A percentile compares a stretch with the other conserved stretches of the same genome.
These are phyloP conservation scores for Cordyceps fumosorosea DNA, from an alignment of 2,329 filamentous ascomycete genomes.

Conservation along the genomic window DNA sequence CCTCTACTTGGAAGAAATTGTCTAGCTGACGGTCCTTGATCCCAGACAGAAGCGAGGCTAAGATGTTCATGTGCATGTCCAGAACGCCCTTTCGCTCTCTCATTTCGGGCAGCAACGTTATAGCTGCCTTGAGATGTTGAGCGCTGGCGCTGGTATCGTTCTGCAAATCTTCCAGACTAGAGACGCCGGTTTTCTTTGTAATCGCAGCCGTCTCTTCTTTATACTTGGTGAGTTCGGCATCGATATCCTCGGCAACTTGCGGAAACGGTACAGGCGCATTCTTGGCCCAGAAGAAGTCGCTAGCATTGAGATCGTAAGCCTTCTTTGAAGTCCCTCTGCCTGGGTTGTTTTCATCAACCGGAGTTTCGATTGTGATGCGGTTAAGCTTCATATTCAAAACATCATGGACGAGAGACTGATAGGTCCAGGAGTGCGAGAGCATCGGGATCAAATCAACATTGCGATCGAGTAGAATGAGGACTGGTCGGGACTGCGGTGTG, in stretches of 20 bases:
- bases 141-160: slow-evolving; percentile 85
- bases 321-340: slow-evolving; percentile 75
- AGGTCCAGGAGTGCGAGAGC: slow-evolving; percentile 85
- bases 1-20: slow-evolving; percentile 92
- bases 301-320: slow-evolving; percentile 80
- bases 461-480: slow-evolving; percentile 87
- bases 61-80: slow-evolving; percentile 99
- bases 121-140: slow-evolving; percentile 91
- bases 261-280: slow-evolving; percentile 90
- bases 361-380: slow-evolving; percentile 84
- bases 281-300: slow-evolving; percentile 94
- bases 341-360: slow-evolving; percentile 69
- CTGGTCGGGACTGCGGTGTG: slow-evolving; percentile 70
- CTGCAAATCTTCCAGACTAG: slow-evolving; percentile 85
- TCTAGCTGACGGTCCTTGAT: slow-evolving; percentile 95
- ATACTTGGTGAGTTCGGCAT: slow-evolving; percentile 86
- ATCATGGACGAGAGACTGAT: slow-evolving; percentile 76
- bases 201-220: slow-evolving; percentile 93
- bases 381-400: slow-evolving; percentile 62
- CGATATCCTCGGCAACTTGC: slow-evolving; percentile 93
- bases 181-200: slow-evolving; percentile 90
- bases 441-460: slow-evolving; percentile 95
- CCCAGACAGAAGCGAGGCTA: slow-evolving; percentile 66
- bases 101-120: slow-evolving; percentile 85
- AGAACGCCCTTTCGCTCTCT: slow-evolving; percentile 86